Base-by-base conservation (phyloP, 2,329 filamentous ascomycete genomes). In the Aspergillus neoniger region DNA sequence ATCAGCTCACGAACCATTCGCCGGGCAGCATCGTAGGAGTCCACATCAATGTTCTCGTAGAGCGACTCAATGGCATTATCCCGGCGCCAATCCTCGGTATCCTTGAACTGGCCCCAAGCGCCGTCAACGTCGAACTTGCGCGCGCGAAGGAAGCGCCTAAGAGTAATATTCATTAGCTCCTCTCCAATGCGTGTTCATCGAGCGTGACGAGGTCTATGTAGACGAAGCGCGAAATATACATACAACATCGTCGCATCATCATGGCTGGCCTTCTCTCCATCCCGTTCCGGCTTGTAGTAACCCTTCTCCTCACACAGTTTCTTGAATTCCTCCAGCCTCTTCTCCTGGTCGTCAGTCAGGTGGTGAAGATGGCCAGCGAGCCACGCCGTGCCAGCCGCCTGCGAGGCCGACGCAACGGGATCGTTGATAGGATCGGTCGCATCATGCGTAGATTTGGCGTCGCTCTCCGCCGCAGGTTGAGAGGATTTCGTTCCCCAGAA, bases 41-140 rank as follows among this genome's bases (percentile, higher is more conserved):
- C 86, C 21, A 93, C 78, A 61, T 96, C 91, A 70, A 97, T 96
- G 32, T 90, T 93, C 73, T 90, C 86, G 79, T 96, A 97, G 39
- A 97, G 82, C 48, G 86, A 81, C 63, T 92, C 86, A 52, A 96
- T 84, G 66, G 91, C 82, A 75, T 94, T 94, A 63, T 90, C 87
- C 67, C 85, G 85, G 62, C 93, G 87, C 91, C 93, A 97, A 60
- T 91, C 86, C 76, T 96, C 92, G 0, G 92, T 96, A 57, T 92
- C 91, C 70, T 88, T 88, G 79, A 96, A 96, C 78, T 97, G 93
- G 61, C 80, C 83, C 73, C 88, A 88, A 12, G 93, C 93, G 67
- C 94, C 92, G 66, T 87, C 79, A 9, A 91, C 85, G 28, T 89
- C 80, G 82, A 94, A 97, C 76, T 88, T 90, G 59, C 93, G 87